Percentiles rank a stretch among this genome's conserved stretches.
Conservation (phyloP, 257 asterid genomes). For the Solanum virginianum region DNA sequence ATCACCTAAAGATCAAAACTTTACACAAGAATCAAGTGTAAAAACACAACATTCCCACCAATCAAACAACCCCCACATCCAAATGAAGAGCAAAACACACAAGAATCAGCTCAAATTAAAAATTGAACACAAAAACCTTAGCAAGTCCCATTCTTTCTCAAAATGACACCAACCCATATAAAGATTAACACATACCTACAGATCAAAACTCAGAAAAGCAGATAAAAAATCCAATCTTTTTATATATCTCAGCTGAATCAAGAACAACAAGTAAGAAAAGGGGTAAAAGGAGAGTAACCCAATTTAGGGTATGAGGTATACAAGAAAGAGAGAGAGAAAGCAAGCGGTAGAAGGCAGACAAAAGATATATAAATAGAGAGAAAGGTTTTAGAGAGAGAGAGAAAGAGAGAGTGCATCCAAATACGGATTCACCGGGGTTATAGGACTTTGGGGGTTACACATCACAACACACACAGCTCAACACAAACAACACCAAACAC, state of each 20-base stretch:
- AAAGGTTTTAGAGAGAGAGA: conserved; percentile 6
- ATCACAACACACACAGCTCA: conserved; percentile 12
- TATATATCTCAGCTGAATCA: neutral
- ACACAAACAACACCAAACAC: conserved; percentile 23
- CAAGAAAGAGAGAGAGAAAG: conserved; percentile 17
- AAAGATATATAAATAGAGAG: conserved; percentile 8
- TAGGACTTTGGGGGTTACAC: conserved; percentile 34
- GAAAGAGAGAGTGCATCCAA: conserved; percentile 13
- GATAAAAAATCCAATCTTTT: conserved; percentile 14
- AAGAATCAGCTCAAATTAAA: conserved; percentile 40
- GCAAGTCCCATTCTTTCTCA: neutral
- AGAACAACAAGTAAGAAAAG: conserved; percentile 14
- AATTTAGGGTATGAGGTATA: conserved; percentile 33
- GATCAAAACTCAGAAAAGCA: conserved; percentile 28
- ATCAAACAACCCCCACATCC: conserved; percentile 17
- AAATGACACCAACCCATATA: conserved; percentile 16
- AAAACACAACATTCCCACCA: conserved; percentile 11
- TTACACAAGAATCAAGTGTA: conserved; percentile 10
- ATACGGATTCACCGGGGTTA: conserved; percentile 60
- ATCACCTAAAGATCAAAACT: conserved; percentile 10
- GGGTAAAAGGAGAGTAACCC: conserved; percentile 40
- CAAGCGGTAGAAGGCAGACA: conserved; percentile 5
- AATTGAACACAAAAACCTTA: neutral
- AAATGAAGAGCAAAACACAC: conserved; percentile 12
- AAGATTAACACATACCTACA: conserved; percentile 22